A percentile compares a stretch with the other conserved stretches of the same genome.
These are phyloP conservation scores for Globisporangium abappressorium DNA, from an alignment of 352 stramenopile genomes.

Conservation along the genomic window DNA sequence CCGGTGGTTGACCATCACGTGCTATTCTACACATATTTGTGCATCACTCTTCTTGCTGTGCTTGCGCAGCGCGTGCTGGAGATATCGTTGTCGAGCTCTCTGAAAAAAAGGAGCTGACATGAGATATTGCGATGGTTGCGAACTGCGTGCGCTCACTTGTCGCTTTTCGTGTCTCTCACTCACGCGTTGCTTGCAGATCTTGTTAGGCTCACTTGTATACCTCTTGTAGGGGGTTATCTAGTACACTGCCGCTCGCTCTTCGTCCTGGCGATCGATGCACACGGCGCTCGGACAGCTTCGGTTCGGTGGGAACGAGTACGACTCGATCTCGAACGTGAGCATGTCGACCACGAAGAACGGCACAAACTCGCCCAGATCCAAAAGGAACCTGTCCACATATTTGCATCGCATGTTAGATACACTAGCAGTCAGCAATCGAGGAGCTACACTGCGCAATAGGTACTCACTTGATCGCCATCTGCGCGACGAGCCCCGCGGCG, in stretches of 20 bases:
- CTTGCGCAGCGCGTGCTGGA: neutral
- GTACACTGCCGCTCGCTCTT: slow-evolving; percentile 17
- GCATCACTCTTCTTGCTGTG: neutral
- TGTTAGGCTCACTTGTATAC: too few species aligned
- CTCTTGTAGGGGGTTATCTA: neutral
- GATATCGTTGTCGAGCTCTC: too few species aligned
- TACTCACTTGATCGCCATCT: slow-evolving; percentile 35
- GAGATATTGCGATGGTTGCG: too few species aligned
- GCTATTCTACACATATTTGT: neutral
- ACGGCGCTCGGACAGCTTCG: slow-evolving; percentile 20
- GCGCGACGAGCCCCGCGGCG: slow-evolving; percentile 28
- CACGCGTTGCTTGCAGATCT: too few species aligned
- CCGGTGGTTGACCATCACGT: neutral
- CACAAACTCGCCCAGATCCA: slow-evolving; percentile 37
- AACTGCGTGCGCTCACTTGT: too few species aligned
- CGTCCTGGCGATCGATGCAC: slow-evolving; percentile 32
- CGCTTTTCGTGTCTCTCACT: too few species aligned
- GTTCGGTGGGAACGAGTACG: slow-evolving; percentile 32
- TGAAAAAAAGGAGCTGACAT: too few species aligned
- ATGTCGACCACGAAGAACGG: slow-evolving; percentile 37
- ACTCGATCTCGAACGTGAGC: slow-evolving; percentile 36
- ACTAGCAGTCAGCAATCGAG: neutral
- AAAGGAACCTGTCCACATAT: slow-evolving; percentile 24
- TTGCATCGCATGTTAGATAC: slow-evolving; percentile 1
- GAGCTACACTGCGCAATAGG: neutral